phyloP scores from a whole-genome alignment of 2,329 filamentous ascomycete species.

The Pyrenophora graminea region DNA sequence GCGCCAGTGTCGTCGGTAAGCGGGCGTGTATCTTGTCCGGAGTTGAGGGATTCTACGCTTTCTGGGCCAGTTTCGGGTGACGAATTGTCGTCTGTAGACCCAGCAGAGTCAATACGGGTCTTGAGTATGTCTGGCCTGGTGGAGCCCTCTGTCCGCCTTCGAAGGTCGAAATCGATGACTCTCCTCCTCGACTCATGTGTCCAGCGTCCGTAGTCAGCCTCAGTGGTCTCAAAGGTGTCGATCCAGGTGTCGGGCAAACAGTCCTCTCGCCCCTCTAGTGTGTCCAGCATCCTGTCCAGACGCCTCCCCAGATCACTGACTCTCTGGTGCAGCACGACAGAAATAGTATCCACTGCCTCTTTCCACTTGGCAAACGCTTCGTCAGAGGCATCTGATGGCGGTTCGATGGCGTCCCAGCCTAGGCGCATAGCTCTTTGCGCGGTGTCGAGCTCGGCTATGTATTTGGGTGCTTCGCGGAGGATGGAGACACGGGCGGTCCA shows the following conservation, averaged over 20 bases:
- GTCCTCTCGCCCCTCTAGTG: constrained; percentile 80
- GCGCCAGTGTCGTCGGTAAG: background rate
- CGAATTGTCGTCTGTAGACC: background rate
- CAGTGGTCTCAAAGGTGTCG: constrained; percentile 79
- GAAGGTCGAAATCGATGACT: constrained; percentile 67
- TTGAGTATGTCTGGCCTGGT: background rate
- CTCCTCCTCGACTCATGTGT: constrained; percentile 74
- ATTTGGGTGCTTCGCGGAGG: constrained; percentile 71
- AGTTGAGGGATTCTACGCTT: background rate
- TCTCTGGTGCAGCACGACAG: constrained; percentile 66
- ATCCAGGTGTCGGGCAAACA: constrained; percentile 86
- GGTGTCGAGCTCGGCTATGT: constrained; percentile 67
- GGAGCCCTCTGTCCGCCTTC: constrained; percentile 26
- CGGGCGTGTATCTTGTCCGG: background rate
- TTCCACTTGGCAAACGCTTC: constrained; percentile 40
- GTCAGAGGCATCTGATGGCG: constrained; percentile 38
- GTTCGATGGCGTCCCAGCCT: constrained; percentile 67
- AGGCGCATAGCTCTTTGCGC: constrained; percentile 67
- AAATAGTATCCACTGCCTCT: constrained; percentile 57
- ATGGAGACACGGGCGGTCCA: constrained; percentile 81
- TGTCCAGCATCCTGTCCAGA: constrained; percentile 85
- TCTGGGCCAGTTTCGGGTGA: no score
- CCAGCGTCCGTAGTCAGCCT: constrained; percentile 80
- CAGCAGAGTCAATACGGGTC: constrained; percentile 1
- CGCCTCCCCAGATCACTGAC: constrained; percentile 71